A percentile compares a stretch with the other conserved stretches of the same genome.
Evolutionary conservation across 2,329 filamentous ascomycete species (phyloP).

Genomic region (Cytospora schulzeri): DNA sequence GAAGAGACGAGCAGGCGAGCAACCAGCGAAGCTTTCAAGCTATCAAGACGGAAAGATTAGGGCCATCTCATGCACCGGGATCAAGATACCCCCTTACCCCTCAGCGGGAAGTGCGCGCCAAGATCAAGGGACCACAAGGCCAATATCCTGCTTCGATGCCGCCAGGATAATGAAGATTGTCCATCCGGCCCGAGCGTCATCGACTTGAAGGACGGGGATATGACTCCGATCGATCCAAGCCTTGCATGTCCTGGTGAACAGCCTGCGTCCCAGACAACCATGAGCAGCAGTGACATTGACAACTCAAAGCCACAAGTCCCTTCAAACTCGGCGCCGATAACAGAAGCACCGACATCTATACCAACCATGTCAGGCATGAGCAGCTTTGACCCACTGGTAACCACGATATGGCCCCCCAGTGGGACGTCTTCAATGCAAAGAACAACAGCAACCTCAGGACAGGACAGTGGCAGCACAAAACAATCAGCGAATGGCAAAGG

Average conservation of each 20-base stretch:
- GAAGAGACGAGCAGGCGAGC: not conserved
- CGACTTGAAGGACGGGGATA: not conserved
- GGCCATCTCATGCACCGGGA: not conserved
- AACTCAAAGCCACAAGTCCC: not conserved
- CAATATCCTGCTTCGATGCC: not conserved
- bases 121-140: not conserved
- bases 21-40: not conserved
- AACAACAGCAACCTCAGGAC: not conserved
- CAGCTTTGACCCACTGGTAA: constrained; percentile 12
- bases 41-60: not conserved
- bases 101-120: not conserved
- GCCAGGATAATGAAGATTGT: not conserved
- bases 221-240: not conserved
- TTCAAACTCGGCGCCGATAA: not conserved
- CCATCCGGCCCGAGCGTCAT: not conserved
- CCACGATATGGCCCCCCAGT: not conserved
- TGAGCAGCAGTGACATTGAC: not conserved
- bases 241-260: not conserved
- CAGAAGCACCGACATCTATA: not conserved
- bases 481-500: not conserved
- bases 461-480: not conserved
- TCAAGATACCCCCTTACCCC: not conserved
- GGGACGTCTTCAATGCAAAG: not conserved
- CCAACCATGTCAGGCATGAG: not conserved
- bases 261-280: not conserved